Evolutionary conservation across 1,139 yeast species (phyloP).

Genomic region (Kurtzmaniella quercitrusa): DNA sequence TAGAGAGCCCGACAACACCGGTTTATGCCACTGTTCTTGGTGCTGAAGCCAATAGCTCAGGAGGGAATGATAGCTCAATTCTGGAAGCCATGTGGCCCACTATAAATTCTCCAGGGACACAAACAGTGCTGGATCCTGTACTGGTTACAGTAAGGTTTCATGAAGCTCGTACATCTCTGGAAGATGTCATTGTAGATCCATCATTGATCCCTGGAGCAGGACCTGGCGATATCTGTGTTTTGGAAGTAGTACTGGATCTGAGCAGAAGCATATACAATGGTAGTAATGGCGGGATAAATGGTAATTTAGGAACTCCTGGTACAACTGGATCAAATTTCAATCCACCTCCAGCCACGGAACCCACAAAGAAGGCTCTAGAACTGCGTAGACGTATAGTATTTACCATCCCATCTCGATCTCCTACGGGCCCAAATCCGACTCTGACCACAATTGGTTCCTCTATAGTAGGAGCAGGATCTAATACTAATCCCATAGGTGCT

Average conservation of each 20-base stretch:
- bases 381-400: not conserved
- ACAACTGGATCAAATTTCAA: not conserved
- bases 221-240: slow-evolving; percentile 74
- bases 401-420: not conserved
- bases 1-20: not conserved
- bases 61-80: not conserved
- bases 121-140: slow-evolving; percentile 22
- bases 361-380: not conserved
- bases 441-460: not conserved
- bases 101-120: slow-evolving; percentile 1
- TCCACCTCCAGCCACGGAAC: not conserved
- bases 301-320: not conserved
- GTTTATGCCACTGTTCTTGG: not conserved
- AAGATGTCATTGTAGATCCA: slow-evolving; percentile 62
- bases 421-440: not conserved
- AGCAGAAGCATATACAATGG: not conserved
- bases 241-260: slow-evolving; percentile 18
- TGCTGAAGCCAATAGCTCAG: not conserved
- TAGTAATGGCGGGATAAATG: not conserved
- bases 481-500: slow-evolving; percentile 3
- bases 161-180: slow-evolving; percentile 55
- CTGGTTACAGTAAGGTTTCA: slow-evolving; percentile 69
- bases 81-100: slow-evolving; percentile 1
- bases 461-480: slow-evolving; percentile 15
- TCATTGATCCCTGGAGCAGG: slow-evolving; percentile 52